Conservation (phyloP, 768 basidiomycete genomes). For the Heimioporus sp. region DNA sequence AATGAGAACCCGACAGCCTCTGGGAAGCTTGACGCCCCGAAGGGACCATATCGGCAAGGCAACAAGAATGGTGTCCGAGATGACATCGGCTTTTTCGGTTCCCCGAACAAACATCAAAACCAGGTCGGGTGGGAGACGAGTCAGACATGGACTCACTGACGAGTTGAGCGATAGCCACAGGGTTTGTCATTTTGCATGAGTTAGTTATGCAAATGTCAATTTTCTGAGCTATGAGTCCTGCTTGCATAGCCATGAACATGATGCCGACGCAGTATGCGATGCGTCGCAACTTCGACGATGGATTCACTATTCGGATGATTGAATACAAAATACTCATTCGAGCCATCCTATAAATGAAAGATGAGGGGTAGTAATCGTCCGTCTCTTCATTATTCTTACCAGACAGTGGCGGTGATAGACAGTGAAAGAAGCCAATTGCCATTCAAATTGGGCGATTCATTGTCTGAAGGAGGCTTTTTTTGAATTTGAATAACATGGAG, state of each 20-base stretch:
- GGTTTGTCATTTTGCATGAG: not conserved
- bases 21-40: conserved; percentile 13
- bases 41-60: conserved; percentile 12
- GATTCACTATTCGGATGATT: conserved; percentile 20
- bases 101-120: not conserved
- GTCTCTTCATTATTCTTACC: conserved; percentile 12
- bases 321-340: conserved; percentile 29
- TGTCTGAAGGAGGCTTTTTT: too few species aligned
- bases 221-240: conserved; percentile 18
- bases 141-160: conserved; percentile 16
- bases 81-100: conserved; percentile 14
- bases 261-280: conserved; percentile 14
- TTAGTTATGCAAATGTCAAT: conserved; percentile 9
- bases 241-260: conserved; percentile 14
- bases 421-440: conserved; percentile 21
- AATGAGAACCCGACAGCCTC: conserved; percentile 19
- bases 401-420: conserved; percentile 16
- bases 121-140: not conserved
- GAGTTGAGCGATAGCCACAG: conserved; percentile 22
- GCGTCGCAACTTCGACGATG: conserved; percentile 5
- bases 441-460: too few species aligned
- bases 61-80: conserved; percentile 23
- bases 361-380: not conserved
- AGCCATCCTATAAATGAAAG: conserved; percentile 16
- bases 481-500: too few species aligned